These are phyloP conservation scores for Penicillium oxalicum DNA, from an alignment of 2,329 filamentous ascomycete species.

Conservation along the genomic window DNA sequence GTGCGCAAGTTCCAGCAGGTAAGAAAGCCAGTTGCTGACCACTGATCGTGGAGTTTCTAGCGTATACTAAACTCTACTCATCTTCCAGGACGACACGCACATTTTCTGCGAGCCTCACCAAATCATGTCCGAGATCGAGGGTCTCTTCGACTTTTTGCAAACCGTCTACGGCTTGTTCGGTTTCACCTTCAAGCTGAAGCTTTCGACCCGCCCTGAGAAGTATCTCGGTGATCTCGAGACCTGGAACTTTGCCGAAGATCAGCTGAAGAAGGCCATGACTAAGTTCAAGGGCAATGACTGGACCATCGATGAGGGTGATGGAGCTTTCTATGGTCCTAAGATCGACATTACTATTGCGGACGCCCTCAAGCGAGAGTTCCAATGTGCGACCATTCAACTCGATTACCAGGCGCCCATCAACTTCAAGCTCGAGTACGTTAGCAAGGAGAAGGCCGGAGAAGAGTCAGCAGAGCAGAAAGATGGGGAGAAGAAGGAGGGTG, in stretches of 20 bases:
- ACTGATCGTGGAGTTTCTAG: background rate
- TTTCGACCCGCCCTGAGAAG: slow-evolving; percentile 86
- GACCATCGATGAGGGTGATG: slow-evolving; percentile 90
- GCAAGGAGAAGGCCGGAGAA: slow-evolving; percentile 52
- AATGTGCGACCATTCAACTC: slow-evolving; percentile 91
- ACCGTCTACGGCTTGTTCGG: slow-evolving; percentile 76
- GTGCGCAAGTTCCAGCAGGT: slow-evolving; percentile 73
- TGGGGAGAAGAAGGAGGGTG: slow-evolving; percentile 30
- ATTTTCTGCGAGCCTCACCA: slow-evolving; percentile 86
- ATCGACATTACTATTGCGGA: slow-evolving; percentile 95
- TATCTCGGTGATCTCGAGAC: slow-evolving; percentile 79
- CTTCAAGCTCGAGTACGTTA: slow-evolving; percentile 83
- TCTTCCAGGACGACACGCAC: slow-evolving; percentile 79
- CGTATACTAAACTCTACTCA: slow-evolving; percentile 6
- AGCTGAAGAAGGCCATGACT: slow-evolving; percentile 71
- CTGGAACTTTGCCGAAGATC: slow-evolving; percentile 82
- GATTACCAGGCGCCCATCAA: slow-evolving; percentile 81
- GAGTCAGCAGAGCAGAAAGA: slow-evolving; percentile 24
- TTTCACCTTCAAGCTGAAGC: slow-evolving; percentile 87
- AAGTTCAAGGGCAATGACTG: slow-evolving; percentile 70
- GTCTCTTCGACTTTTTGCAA: slow-evolving; percentile 79
- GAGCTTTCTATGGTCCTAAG: slow-evolving; percentile 97
- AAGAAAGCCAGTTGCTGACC: background rate
- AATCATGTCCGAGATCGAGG: slow-evolving; percentile 68
- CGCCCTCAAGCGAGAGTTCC: slow-evolving; percentile 74